Percentiles rank a stretch among this genome's conserved stretches.
Evolutionary conservation across 495 filamentous ascomycete species (phyloP).

Genomic region (Apiosordaria backusii): DNA sequence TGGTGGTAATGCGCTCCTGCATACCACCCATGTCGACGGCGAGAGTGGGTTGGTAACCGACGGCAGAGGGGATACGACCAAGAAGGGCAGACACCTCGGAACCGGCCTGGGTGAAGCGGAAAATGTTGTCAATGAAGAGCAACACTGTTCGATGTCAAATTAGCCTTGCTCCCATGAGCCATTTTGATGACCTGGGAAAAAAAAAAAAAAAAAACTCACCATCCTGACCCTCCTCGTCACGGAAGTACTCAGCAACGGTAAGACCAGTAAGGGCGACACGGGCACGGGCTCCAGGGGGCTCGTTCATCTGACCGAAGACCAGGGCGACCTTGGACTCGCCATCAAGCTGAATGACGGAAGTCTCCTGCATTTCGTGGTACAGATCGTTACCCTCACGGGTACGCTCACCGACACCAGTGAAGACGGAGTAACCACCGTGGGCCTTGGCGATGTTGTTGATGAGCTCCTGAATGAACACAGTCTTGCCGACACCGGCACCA

Average conservation of each 20-base stretch:
- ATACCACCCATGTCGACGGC: conserved; percentile 99
- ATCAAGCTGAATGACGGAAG: conserved; percentile 97
- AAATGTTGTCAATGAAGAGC: conserved; percentile 99
- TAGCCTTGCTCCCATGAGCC: conserved; percentile 2
- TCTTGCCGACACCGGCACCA: conserved; percentile 99
- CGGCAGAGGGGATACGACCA: conserved; percentile 99
- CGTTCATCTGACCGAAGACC: conserved; percentile 99
- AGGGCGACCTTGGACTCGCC: conserved; percentile 99
- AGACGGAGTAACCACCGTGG: conserved; percentile 99
- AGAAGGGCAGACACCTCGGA: conserved; percentile 99
- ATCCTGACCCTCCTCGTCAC: conserved; percentile 97
- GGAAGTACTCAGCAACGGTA: conserved; percentile 94
- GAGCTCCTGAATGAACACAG: conserved; percentile 99
- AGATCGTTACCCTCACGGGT: conserved; percentile 99
- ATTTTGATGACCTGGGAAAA: neutral
- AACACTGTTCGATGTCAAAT: conserved; percentile 57
- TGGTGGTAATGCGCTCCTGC: conserved; percentile 99
- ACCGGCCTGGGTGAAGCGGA: conserved; percentile 99
- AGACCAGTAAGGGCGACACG: conserved; percentile 95
- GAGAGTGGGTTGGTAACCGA: conserved; percentile 99
- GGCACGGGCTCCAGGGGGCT: conserved; percentile 98
- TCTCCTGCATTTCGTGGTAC: conserved; percentile 99
- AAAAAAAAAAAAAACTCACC: conserved; percentile 41
- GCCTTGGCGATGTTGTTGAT: conserved; percentile 99
- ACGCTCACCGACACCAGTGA: conserved; percentile 99